phyloP scores from a whole-genome alignment of 1,139 yeast genomes.

The Yamadazyma epiphylla region DNA sequence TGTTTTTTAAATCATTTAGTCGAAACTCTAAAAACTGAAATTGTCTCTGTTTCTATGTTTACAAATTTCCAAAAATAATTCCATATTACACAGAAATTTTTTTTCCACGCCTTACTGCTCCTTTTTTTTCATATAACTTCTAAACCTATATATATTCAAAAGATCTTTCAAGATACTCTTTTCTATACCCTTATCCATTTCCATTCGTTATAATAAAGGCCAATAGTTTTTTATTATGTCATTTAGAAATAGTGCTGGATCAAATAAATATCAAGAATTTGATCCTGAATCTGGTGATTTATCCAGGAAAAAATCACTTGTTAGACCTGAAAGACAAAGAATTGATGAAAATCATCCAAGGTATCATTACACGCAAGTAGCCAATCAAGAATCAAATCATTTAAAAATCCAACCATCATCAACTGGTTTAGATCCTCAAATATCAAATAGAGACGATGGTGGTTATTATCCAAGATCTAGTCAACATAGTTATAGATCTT shows the following conservation, averaged over 20 bases:
- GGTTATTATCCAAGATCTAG: slow-evolving; percentile 9
- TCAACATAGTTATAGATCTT: slow-evolving; percentile 10
- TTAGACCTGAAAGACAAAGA: slow-evolving; percentile 76
- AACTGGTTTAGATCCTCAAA: slow-evolving; percentile 68
- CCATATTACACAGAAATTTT: neutral
- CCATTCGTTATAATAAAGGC: neutral
- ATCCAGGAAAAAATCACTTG: slow-evolving; percentile 62
- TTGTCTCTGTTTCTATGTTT: neutral
- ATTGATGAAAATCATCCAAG: slow-evolving; percentile 67
- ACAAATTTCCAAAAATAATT: neutral
- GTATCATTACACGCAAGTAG: slow-evolving; percentile 77
- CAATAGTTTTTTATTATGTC: slow-evolving; percentile 8
- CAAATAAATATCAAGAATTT: slow-evolving; percentile 33
- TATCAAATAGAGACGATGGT: slow-evolving; percentile 6
- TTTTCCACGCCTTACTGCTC: neutral
- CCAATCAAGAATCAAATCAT: slow-evolving; percentile 64
- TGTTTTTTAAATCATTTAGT: too few relatives aligned
- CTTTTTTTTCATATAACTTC: too few relatives aligned
- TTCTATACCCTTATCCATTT: too few relatives aligned
- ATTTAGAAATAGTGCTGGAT: slow-evolving; percentile 12
- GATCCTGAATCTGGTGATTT: slow-evolving; percentile 50
- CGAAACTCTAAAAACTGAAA: too few relatives aligned
- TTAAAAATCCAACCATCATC: slow-evolving; percentile 65
- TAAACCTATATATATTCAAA: too few relatives aligned
- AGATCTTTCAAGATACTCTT: too few relatives aligned